A percentile compares a stretch with the other conserved stretches of the same genome.
Conservation (phyloP, 1,284 basidiomycete genomes). For the Microbotryum saponariae region DNA sequence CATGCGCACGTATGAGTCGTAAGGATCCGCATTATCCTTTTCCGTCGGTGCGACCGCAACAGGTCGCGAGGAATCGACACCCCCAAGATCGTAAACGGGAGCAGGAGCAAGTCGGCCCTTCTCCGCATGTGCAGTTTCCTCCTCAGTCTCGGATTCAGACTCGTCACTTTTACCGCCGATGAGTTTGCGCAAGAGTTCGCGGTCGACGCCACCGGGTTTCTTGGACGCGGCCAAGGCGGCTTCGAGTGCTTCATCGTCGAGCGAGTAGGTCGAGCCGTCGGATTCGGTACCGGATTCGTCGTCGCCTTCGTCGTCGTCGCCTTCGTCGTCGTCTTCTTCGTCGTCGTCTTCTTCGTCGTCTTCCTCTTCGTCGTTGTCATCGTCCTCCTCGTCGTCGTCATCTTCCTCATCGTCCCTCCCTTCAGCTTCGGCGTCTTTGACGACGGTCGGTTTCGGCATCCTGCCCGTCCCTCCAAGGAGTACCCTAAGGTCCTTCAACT, state of each 20-base stretch:
- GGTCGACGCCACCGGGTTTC: conserved; percentile 31
- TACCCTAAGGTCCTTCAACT: conserved; percentile 73
- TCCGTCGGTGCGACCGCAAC: conserved; percentile 1
- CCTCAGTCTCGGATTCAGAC: conserved; percentile 2
- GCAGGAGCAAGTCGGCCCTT: neutral
- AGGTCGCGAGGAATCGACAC: no score
- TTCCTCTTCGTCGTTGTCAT: conserved; percentile 10
- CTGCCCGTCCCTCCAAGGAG: conserved; percentile 52
- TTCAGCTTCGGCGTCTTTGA: neutral
- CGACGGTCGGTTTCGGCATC: conserved; percentile 18
- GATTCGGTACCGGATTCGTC: conserved; percentile 4
- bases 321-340: conserved; percentile 42
- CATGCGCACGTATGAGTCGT: conserved; percentile 85
- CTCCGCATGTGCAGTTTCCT: conserved; percentile 3
- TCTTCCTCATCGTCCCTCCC: neutral
- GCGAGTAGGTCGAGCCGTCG: conserved; percentile 19
- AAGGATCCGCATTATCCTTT: conserved; percentile 43
- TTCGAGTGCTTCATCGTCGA: conserved; percentile 27
- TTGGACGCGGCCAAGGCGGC: conserved; percentile 29
- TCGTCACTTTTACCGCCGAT: conserved; percentile 23
- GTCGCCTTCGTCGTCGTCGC: neutral
- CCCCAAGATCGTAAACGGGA: neutral
- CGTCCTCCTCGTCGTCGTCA: neutral
- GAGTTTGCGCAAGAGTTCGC: conserved; percentile 34
- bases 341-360: conserved; percentile 5